Conservation (phyloP, 805 yeast species). For the Ogataea ramenticola region DNA sequence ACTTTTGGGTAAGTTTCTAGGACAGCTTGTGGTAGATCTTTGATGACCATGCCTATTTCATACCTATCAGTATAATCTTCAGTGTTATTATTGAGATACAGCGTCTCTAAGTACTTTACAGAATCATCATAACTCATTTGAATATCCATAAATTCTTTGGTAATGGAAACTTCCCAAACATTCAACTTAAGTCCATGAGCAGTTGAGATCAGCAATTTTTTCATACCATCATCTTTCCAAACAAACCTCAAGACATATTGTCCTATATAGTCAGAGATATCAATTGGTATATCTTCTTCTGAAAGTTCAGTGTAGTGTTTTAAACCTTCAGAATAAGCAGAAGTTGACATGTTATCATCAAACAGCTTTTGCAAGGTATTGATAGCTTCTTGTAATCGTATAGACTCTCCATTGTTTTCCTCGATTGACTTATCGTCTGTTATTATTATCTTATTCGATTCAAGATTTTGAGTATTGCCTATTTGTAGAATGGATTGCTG, state of each 20-base stretch:
- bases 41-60: constrained; percentile 36
- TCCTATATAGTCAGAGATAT: constrained; percentile 32
- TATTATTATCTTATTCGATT: too few relatives aligned
- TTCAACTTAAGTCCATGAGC: constrained; percentile 18
- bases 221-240: constrained; percentile 17
- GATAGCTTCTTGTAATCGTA: background rate
- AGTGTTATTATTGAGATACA: background rate
- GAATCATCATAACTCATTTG: constrained; percentile 20
- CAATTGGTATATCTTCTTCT: constrained; percentile 28
- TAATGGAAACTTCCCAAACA: constrained; percentile 43
- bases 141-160: constrained; percentile 41
- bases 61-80: constrained; percentile 1
- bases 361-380: background rate
- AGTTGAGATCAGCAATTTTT: constrained; percentile 15
- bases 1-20: constrained; percentile 44
- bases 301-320: constrained; percentile 27
- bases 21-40: constrained; percentile 50
- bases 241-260: constrained; percentile 39
- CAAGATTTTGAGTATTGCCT: too few relatives aligned
- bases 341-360: background rate
- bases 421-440: background rate
- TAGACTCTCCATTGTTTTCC: background rate
- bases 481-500: background rate
- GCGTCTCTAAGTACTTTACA: constrained; percentile 10
- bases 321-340: background rate